Evolutionary conservation across 768 basidiomycete species (phyloP).

Genomic region (Serendipita sp.): DNA sequence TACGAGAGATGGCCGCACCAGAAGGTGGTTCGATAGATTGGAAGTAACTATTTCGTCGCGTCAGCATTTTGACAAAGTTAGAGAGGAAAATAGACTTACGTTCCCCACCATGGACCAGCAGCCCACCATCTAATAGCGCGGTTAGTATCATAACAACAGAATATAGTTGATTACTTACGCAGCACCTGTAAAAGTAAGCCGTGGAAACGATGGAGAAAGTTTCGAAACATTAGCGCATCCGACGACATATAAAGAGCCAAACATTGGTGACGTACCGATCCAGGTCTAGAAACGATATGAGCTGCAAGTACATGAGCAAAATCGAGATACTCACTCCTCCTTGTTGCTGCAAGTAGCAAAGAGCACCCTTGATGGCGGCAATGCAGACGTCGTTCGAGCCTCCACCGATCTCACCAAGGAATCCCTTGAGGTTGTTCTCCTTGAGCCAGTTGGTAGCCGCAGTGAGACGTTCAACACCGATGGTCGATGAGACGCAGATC

Average conservation of each 20-base stretch:
- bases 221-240: background rate
- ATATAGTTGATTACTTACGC: background rate
- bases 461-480: slow-evolving; percentile 40
- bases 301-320: background rate
- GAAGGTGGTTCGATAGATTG: slow-evolving; percentile 29
- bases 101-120: slow-evolving; percentile 35
- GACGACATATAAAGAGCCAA: background rate
- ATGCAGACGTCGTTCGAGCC: slow-evolving; percentile 20
- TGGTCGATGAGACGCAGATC: slow-evolving; percentile 41
- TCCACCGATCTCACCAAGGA: slow-evolving; percentile 47
- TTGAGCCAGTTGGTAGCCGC: slow-evolving; percentile 44
- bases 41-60: slow-evolving; percentile 5
- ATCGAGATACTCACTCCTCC: slow-evolving; percentile 19
- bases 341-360: slow-evolving; percentile 42
- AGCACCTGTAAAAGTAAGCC: background rate
- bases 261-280: background rate
- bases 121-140: slow-evolving; percentile 33
- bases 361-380: slow-evolving; percentile 34
- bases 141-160: background rate
- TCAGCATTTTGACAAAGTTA: background rate
- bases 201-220: background rate
- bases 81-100: background rate
- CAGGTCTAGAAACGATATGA: background rate
- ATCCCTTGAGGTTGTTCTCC: slow-evolving; percentile 41
- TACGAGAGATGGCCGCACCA: slow-evolving; percentile 34